Evolutionary conservation across 108 stramenopile species (phyloP), one percentile per base, ranked within the genome.

Genomic region (Pseudonitzschia pungens): DNA sequence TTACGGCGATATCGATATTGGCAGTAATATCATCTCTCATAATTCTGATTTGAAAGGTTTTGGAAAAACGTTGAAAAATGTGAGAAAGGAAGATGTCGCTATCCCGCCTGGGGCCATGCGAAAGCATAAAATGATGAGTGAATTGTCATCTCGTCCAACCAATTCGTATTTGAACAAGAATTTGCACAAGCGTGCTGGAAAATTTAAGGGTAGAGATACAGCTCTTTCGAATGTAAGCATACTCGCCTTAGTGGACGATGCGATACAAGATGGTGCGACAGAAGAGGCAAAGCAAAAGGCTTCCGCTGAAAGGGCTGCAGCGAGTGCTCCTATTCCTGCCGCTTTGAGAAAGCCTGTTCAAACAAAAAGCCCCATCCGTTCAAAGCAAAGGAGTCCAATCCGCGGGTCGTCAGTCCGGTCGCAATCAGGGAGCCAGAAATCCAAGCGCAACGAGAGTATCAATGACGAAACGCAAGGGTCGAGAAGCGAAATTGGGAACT

Each of bases 251-350:
- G 60, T 78, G 29, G 77, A 78, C 51, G 57, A 68, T 68, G 77
- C 70, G 20, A 72, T 78, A 52, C 71, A 72, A 32, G 69, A 71
- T 15, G 71, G 50, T 28, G 57, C 77, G 26, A 69, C 77, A 16
- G 63, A 48, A 24, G 58, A 60, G 31, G 77, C 77, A 14, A 63
- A 70, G 41, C 65, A 68, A 53, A 77, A 74, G 24, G 66, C 66
- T 42, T 65, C 71, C 4, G 62, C 44, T 14, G 56, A 78, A 27
- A 68, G 53, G 40, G 74, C 74, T 6, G 71, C 67, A 59, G 27
- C 29, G 21, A n/a, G 7, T 18, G 45, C 45, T 48, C 45, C 45
- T 8, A 48, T 48, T 48, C 45, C 45, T 48, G 45, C 16, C 45
- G 2, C 45, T 18, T 11, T 48, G 7, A 14, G 45, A 48, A 48